A percentile compares a stretch with the other conserved stretches of the same genome.
phyloP scores from a whole-genome alignment of 768 basidiomycete species.

The Phanerodontia chrysosporium region DNA sequence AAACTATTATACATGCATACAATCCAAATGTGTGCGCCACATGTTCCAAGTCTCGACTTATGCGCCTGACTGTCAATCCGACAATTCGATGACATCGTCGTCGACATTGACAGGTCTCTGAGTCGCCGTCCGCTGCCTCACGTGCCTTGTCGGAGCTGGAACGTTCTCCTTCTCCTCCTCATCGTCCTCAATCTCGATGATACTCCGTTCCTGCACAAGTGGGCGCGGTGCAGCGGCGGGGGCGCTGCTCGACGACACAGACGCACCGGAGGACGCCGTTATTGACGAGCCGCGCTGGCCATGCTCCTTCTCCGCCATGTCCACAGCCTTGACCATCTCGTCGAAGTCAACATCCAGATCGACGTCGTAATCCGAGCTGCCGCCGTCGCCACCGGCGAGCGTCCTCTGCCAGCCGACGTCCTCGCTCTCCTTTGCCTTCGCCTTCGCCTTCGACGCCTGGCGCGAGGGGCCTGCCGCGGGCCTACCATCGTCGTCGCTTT shows the following conservation, averaged over 20 bases:
- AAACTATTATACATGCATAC: neutral
- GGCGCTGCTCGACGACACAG: neutral
- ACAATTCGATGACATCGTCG: conserved; percentile 57
- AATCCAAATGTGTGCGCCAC: neutral
- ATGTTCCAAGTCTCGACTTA: too few relatives aligned
- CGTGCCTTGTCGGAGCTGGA: conserved; percentile 46
- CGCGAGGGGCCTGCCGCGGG: neutral
- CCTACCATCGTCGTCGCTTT: conserved; percentile 28
- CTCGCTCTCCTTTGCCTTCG: neutral
- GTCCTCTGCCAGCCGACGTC: neutral
- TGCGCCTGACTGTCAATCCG: conserved; percentile 28
- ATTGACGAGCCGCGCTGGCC: neutral
- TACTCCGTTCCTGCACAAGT: neutral
- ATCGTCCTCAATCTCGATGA: conserved; percentile 40
- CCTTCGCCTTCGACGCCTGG: neutral
- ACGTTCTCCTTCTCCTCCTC: conserved; percentile 61
- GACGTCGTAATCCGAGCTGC: conserved; percentile 27
- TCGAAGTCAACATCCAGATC: conserved; percentile 35
- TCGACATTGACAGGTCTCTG: neutral
- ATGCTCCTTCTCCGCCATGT: conserved; percentile 28
- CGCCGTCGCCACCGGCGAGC: neutral
- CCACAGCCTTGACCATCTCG: conserved; percentile 36
- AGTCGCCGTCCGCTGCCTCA: conserved; percentile 33
- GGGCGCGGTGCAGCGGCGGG: neutral
- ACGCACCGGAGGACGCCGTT: neutral